phyloP scores from a whole-genome alignment of 768 basidiomycete species.

The Peribolospora kevripleyi region DNA sequence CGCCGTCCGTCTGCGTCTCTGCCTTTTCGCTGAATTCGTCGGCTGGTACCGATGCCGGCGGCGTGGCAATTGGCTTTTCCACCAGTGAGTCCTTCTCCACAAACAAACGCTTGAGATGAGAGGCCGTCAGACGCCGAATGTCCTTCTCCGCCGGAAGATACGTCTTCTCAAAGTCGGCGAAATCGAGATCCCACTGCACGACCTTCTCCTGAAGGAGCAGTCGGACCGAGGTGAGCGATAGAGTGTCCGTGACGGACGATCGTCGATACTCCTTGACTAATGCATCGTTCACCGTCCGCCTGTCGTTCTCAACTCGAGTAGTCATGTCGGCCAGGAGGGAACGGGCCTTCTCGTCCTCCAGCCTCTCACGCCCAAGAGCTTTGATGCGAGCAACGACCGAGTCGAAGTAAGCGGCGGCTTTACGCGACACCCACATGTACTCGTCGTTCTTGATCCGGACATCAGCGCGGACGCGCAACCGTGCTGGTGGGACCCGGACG shows the following conservation, averaged over 20 bases:
- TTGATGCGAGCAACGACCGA: conserved; percentile 21
- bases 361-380: conserved; percentile 6
- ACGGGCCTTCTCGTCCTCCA: conserved; percentile 46
- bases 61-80: too few species aligned
- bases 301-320: conserved; percentile 41
- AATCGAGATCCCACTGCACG: conserved; percentile 89
- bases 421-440: conserved; percentile 46
- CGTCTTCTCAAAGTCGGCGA: conserved; percentile 40
- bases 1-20: too few species aligned
- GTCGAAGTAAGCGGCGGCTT: conserved; percentile 32
- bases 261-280: not conserved
- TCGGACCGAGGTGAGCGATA: conserved; percentile 64
- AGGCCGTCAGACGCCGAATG: conserved; percentile 22
- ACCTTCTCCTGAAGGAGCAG: conserved; percentile 75
- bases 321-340: conserved; percentile 37
- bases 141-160: conserved; percentile 30
- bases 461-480: conserved; percentile 63
- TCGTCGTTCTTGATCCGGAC: conserved; percentile 73
- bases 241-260: conserved; percentile 55
- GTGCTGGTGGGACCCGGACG: conserved; percentile 65
- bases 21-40: too few species aligned
- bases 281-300: conserved; percentile 31
- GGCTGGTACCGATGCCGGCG: too few species aligned
- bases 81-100: conserved; percentile 3
- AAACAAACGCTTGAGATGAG: conserved; percentile 21